Base-by-base conservation (phyloP, 768 basidiomycete genomes). In the Mycena galericulata region DNA sequence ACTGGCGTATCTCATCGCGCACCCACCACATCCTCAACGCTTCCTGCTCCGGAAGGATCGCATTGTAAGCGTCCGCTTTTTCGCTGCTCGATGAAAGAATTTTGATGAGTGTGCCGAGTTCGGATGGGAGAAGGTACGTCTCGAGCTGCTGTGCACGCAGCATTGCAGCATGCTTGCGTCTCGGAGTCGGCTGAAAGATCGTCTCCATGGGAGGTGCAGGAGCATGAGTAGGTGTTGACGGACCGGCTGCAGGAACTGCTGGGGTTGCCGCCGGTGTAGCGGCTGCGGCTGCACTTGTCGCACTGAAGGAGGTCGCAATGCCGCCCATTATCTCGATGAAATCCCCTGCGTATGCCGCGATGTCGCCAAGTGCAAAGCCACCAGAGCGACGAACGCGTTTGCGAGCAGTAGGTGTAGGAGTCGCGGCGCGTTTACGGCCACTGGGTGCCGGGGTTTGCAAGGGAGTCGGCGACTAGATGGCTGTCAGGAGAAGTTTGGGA, bases 401-500 rank as follows among this genome's bases (percentile, higher is more conserved):
- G n/a, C 36, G n/a, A 5, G 11, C n/a, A 3, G 34, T 38, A 18
- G 55, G 4, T 7, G 27, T 5, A 11, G 29, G 17, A n/a, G 30
- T 20, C 18, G 51, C 51, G 6, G 51, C 3, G 6, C 10, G 30
- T 10, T 27, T 22, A 11, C 26, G 18, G 29, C 30, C 30, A 24
- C 22, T 11, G 17, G 26, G 22, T 24, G 46, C 46, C 14, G 50
- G 50, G 12, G 50, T 32, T 34, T 15, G 18, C n/a, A n/a, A n/a
- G 18, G 29, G n/a, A 17, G 50, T 29, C 7, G 50, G 50, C 10
- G 50, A 61, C 36, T 32, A 30, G 20, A n/a, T 72, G n/a, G n/a
- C n/a, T n/a, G n/a, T n/a, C n/a, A n/a, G n/a, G n/a, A n/a, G n/a
- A n/a, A n/a, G n/a, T n/a, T n/a, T n/a, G n/a, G n/a, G n/a, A n/a